These are phyloP conservation scores for Sarcomyxa edulis DNA, from an alignment of 768 basidiomycete genomes.

Conservation along the genomic window DNA sequence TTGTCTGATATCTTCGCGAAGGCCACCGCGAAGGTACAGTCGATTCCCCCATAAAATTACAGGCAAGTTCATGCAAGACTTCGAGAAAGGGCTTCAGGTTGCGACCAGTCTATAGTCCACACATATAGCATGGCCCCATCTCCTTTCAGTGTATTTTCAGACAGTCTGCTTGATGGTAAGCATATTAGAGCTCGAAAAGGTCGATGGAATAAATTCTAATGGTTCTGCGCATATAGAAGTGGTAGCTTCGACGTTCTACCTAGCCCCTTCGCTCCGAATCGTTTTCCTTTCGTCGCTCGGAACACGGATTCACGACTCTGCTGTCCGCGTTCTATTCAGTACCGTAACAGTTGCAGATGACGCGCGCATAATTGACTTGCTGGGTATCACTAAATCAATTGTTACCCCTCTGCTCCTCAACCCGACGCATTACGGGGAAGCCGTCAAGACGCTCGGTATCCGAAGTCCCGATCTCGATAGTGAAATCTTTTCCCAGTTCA, in stretches of 20 bases:
- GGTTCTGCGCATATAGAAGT: too few species aligned
- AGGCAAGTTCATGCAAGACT: too few species aligned
- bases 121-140: too few species aligned
- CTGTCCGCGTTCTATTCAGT: conserved; percentile 24
- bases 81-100: too few species aligned
- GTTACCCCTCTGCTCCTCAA: conserved; percentile 23
- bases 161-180: too few species aligned
- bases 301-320: conserved; percentile 20
- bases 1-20: too few species aligned
- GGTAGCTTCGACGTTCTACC: conserved; percentile 9
- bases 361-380: conserved; percentile 12
- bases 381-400: conserved; percentile 8
- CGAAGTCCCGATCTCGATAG: conserved; percentile 6
- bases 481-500: neutral
- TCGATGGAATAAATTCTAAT: neutral
- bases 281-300: conserved; percentile 23
- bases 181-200: neutral
- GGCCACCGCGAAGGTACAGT: too few species aligned
- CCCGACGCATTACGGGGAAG: conserved; percentile 22
- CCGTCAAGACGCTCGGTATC: conserved; percentile 23
- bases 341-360: conserved; percentile 24
- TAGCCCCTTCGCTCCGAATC: conserved; percentile 13
- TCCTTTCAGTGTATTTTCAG: too few species aligned
- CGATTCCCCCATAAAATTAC: too few species aligned
- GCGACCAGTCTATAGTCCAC: too few species aligned